A percentile compares a stretch with the other conserved stretches of the same genome.
These are phyloP conservation scores for Gypsophila paniculata DNA, from an alignment of 179 eudicot species.

Conservation along the genomic window DNA sequence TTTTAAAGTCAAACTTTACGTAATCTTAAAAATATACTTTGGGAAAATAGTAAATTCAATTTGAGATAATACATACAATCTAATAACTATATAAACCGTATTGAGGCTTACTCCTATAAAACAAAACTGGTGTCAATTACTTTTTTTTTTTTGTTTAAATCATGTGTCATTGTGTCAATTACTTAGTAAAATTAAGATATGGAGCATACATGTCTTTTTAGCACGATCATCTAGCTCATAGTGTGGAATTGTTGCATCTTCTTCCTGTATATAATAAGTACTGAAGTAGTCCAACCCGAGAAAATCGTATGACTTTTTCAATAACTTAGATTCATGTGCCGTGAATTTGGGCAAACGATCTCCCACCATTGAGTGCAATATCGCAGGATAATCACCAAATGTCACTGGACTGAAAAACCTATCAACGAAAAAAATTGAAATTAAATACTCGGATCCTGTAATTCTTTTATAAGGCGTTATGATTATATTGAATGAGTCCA, in stretches of 20 bases:
- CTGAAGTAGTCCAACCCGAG: conserved; percentile 18
- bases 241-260: neutral
- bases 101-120: too few species aligned
- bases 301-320: conserved; percentile 17
- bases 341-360: conserved; percentile 23
- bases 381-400: conserved; percentile 19
- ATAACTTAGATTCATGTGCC: conserved; percentile 3
- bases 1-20: too few species aligned
- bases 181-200: neutral
- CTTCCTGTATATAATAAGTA: neutral
- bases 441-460: neutral
- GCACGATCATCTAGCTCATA: conserved; percentile 19
- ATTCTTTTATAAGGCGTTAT: too few species aligned
- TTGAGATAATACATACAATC: too few species aligned
- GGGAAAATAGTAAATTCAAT: too few species aligned
- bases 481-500: too few species aligned
- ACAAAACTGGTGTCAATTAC: too few species aligned
- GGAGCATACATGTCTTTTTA: conserved; percentile 3
- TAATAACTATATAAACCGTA: too few species aligned
- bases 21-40: too few species aligned
- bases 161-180: too few species aligned
- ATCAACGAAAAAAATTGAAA: neutral
- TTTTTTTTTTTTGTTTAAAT: too few species aligned
- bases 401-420: conserved; percentile 33
- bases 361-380: conserved; percentile 12